Evolutionary conservation across 192 early-diverging fungal genomes (phyloP), one percentile per base, ranked within the genome.

Genomic region (Backusella sp.): DNA sequence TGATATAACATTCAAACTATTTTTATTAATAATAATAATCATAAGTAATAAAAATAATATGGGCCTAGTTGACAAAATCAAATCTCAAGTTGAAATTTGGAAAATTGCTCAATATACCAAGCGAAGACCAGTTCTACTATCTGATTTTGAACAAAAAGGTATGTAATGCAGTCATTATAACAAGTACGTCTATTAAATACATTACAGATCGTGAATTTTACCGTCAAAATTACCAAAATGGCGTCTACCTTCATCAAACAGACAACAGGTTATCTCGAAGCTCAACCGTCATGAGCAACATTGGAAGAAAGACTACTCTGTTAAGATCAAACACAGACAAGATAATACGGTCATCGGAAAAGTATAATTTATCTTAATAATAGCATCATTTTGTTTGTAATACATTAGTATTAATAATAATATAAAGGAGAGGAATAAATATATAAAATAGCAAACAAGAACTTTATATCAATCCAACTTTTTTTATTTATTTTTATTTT

Each of bases 141-240:
- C 74, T 68, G 74, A 75, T 42, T 75, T 75, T 46, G 74, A 75
- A 66, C 74, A 66, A 14, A 75, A 75, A 75, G 74, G 74, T 75
- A 66, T 46, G 4, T 4, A 30, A 17, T 19, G 3, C 6, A 1
- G n/a, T n/a, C 15, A 49, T 49, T 49, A 49, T 6, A 17, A 5
- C 0, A 44, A 15, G 42, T 15, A 17, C 46, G 0, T 49, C 17
- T 49, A 49, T 49, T 49, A 49, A 49, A 6, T 19, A n/a, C 17
- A 49, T 49, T n/a, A 15, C 4, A 49, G 46, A 49, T 49, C 46
- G 46, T n/a, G 46, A 49, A n/a, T 49, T 49, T n/a, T 49, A 49
- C 21, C 46, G 46, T 49, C 17, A 49, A n/a, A 49, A 49, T n/a
- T 49, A 49, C 1, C 46, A 49, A 7, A 49, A 49, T 49, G 46